A percentile compares a stretch with the other conserved stretches of the same genome.
Conservation (phyloP, 1,139 yeast genomes). For the Diutina pseudorugosa region DNA sequence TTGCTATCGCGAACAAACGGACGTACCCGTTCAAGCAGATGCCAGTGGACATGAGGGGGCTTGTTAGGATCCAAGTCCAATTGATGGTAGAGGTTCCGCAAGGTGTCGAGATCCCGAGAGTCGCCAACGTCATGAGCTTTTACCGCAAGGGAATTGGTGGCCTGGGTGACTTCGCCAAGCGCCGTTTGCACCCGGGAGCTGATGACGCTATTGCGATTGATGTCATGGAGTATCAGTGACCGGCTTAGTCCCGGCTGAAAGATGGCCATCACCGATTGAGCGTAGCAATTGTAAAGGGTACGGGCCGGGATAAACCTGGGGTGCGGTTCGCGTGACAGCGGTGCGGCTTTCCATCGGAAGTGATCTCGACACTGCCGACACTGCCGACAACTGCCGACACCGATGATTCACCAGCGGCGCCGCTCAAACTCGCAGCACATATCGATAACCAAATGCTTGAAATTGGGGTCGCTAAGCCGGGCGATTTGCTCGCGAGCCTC, state of each 20-base stretch:
- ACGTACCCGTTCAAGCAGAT: background rate
- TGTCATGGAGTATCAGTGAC: background rate
- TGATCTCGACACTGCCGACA: background rate
- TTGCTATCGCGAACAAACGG: background rate
- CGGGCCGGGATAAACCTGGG: background rate
- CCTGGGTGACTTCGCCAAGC: background rate
- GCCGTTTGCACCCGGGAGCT: background rate
- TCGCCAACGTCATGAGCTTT: background rate
- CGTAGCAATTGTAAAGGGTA: background rate
- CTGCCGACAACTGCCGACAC: too few species aligned
- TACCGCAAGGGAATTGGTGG: background rate
- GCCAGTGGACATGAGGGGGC: background rate
- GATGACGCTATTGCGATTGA: slow-evolving; percentile 1
- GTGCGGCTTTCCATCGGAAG: background rate
- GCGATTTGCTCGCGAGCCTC: background rate
- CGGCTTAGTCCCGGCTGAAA: background rate
- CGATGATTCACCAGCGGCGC: background rate
- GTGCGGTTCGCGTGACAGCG: background rate
- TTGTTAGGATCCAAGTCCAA: background rate
- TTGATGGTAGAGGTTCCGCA: background rate
- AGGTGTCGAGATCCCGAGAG: background rate
- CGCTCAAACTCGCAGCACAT: slow-evolving; percentile 1
- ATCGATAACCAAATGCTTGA: background rate
- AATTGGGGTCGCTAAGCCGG: background rate
- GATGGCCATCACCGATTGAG: background rate